Evolutionary conservation across 257 asterid genomes (phyloP).

Genomic region (Penstemon barbatus): DNA sequence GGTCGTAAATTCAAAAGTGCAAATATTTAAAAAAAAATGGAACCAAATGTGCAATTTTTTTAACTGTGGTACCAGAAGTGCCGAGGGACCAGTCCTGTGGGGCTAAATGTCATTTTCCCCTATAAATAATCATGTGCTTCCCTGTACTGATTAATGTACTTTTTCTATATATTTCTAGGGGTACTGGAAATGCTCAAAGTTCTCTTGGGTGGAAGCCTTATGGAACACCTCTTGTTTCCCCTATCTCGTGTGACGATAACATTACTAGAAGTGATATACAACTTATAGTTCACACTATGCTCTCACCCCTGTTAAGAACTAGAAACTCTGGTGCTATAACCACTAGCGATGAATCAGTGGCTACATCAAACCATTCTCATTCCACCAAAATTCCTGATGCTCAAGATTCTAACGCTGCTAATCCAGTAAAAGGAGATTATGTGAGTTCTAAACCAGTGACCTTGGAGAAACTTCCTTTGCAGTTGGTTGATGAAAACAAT

Average conservation of each 20-base stretch:
- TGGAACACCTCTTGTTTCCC: slow-evolving; percentile 98
- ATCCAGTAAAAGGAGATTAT: slow-evolving; percentile 45
- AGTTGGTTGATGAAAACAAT: slow-evolving; percentile 93
- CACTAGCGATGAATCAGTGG: slow-evolving; percentile 39
- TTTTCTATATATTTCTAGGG: slow-evolving; percentile 49
- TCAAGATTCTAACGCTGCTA: slow-evolving; percentile 42
- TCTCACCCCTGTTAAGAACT: slow-evolving; percentile 74
- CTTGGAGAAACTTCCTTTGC: slow-evolving; percentile 78
- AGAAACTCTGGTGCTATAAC: slow-evolving; percentile 39
- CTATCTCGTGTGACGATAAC: slow-evolving; percentile 79
- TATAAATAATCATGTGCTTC: not conserved
- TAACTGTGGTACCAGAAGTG: not conserved
- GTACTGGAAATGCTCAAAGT: slow-evolving; percentile 71
- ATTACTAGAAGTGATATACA: slow-evolving; percentile 83
- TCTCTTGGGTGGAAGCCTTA: slow-evolving; percentile 87
- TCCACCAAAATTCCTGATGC: slow-evolving; percentile 33
- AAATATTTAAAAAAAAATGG: no score
- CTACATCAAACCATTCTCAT: slow-evolving; percentile 41
- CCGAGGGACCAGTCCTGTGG: not conserved
- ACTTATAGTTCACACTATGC: slow-evolving; percentile 78
- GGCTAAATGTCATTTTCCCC: not conserved
- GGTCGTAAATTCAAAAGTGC: no score
- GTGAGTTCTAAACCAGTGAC: slow-evolving; percentile 46
- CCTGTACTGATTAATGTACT: slow-evolving; percentile 11
- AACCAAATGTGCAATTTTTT: no score